Base-by-base conservation (phyloP, 2,329 filamentous ascomycete species). In the Colletotrichum somersetense region DNA sequence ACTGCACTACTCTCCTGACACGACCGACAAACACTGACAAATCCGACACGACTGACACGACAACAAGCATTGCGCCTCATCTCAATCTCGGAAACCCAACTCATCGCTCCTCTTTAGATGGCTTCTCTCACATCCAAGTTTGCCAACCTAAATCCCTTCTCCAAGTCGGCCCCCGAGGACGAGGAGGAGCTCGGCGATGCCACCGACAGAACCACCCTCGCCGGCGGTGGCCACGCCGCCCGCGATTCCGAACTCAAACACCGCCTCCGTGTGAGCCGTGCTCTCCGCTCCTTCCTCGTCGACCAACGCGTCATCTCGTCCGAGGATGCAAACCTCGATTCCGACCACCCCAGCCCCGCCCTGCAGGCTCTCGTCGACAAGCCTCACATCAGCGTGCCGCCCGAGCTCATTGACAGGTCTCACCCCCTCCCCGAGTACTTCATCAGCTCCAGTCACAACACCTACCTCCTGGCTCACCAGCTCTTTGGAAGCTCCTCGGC, bases 371-470 rank as follows among this genome's bases (percentile, higher is more conserved):
- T 92, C 20, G 82, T 92, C 8, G 83, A 87, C 72, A 87, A 85
- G 74, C 85, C 88, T 42, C 88, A 91, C 79, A 86, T 91, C 75
- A 77, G 83, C 48, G 88, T 91, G 1, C 90, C 91, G 0, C 72
- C 79, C 2, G 80, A 85, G 65, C 79, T 91, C 16, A 85, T 86
- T 11, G 89, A 91, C 76, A 83, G 89, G 68, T 88, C 86, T 14
- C 84, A 89, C 74, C 88, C 91, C 1, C 81, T 93, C 30, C 88
- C 91, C 1, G 90, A 92, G 74, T 93, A 93, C 80, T 93, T 90
- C 77, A 89, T 93, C 81, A 92, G 89, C 80, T 92, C 90, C 5
- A 92, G 89, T 74, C 91, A 93, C 82, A 93, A 93, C 80, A 93
- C 91, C 0, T 93, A 93, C 76, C 83, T 93, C 35, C 84, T 91